Evolutionary conservation across 192 early-diverging fungal genomes (phyloP).

Genomic region (Backusella sp.): DNA sequence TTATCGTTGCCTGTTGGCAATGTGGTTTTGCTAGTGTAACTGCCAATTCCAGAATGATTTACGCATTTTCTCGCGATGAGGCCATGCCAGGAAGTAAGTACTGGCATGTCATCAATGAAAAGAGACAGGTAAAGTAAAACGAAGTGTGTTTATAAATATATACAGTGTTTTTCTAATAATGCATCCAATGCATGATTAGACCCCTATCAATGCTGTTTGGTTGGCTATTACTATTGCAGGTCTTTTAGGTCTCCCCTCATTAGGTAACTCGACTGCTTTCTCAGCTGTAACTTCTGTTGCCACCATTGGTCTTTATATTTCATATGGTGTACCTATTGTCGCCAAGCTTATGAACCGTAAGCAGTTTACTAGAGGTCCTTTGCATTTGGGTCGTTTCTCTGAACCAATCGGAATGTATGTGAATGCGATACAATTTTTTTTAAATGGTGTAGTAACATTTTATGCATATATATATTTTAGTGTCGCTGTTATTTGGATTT

Average conservation of each 20-base stretch:
- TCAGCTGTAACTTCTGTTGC: conserved; percentile 52
- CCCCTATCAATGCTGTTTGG: conserved; percentile 49
- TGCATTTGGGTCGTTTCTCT: not conserved
- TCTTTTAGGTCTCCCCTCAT: conserved; percentile 37
- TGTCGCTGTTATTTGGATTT: not conserved
- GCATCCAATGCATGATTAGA: not conserved
- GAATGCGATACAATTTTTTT: not conserved
- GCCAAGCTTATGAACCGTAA: conserved; percentile 24
- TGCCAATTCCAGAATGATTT: conserved; percentile 54
- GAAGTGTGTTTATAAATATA: not conserved
- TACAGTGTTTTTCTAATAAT: too few relatives aligned
- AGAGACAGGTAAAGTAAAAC: conserved; percentile 22
- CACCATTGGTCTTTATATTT: conserved; percentile 52
- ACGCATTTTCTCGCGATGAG: conserved; percentile 52
- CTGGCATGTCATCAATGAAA: conserved; percentile 41
- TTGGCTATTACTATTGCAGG: conserved; percentile 39
- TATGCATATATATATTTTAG: not conserved
- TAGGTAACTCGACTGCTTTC: conserved; percentile 43
- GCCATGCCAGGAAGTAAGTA: conserved; percentile 48
- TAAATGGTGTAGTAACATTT: not conserved
- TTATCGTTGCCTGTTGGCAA: conserved; percentile 46
- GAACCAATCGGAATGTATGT: not conserved
- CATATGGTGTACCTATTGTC: conserved; percentile 40
- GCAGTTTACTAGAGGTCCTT: conserved; percentile 22
- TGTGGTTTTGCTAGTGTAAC: conserved; percentile 50